A percentile compares a stretch with the other conserved stretches of the same genome.
Evolutionary conservation across 768 basidiomycete species (phyloP).

Genomic region (Amanita rimosa): DNA sequence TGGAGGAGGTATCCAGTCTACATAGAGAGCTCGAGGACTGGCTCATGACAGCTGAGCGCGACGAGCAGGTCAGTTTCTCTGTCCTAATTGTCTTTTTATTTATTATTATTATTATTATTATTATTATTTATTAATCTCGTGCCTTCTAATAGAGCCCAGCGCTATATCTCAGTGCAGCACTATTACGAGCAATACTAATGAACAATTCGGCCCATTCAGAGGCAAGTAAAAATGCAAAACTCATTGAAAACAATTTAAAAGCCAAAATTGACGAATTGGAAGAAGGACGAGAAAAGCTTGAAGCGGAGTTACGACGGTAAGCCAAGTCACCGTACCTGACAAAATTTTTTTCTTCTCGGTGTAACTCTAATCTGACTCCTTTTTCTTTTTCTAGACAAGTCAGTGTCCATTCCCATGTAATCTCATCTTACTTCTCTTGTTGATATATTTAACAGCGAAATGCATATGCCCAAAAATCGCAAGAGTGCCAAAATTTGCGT

Average conservation of each 20-base stretch:
- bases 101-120: no score
- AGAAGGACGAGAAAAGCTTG: slow-evolving; percentile 43
- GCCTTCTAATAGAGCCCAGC: slow-evolving; percentile 14
- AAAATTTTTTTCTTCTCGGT: slow-evolving; percentile 10
- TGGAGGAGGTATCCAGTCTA: slow-evolving; percentile 71
- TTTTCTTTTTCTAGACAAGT: slow-evolving; percentile 38
- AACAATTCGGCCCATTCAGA: slow-evolving; percentile 78
- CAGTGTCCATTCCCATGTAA: slow-evolving; percentile 25
- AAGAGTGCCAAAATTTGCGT: slow-evolving; percentile 59
- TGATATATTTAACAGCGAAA: slow-evolving; percentile 31
- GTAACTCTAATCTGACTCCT: slow-evolving; percentile 10
- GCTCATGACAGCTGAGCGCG: slow-evolving; percentile 48
- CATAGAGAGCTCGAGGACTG: slow-evolving; percentile 74
- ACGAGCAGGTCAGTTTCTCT: slow-evolving; percentile 46
- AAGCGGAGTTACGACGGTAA: slow-evolving; percentile 64
- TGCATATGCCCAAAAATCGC: slow-evolving; percentile 54
- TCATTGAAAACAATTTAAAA: slow-evolving; percentile 48
- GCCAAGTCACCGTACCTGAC: slow-evolving; percentile 16
- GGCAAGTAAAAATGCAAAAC: slow-evolving; percentile 55
- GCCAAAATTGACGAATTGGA: slow-evolving; percentile 58
- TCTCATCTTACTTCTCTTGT: slow-evolving; percentile 1
- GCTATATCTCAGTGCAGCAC: slow-evolving; percentile 64
- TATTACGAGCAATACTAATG: slow-evolving; percentile 73
- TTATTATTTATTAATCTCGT: no score
- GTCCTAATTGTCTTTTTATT: no score